These are phyloP conservation scores for Cruciata laevipes DNA, from an alignment of 257 asterid species.

Conservation along the genomic window DNA sequence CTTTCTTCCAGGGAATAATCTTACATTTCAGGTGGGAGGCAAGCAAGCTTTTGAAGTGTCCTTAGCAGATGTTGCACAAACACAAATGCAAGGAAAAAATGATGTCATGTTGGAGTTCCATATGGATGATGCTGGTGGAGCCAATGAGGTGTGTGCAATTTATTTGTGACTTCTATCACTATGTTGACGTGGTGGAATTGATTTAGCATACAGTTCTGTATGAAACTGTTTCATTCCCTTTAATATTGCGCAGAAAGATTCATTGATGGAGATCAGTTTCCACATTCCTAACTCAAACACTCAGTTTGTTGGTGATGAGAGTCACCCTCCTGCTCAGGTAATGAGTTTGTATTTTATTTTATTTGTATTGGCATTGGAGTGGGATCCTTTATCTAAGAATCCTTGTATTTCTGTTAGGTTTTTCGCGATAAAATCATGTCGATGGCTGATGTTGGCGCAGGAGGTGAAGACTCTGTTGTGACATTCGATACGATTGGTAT, in stretches of 20 bases:
- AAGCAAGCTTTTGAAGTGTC: slow-evolving; percentile 95
- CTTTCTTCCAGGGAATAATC: slow-evolving; percentile 56
- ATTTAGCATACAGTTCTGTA: background rate
- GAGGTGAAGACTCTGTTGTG: slow-evolving; percentile 93
- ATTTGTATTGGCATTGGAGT: background rate
- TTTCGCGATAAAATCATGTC: slow-evolving; percentile 78
- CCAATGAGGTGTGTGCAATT: slow-evolving; percentile 61
- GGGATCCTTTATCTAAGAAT: background rate
- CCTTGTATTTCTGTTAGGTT: slow-evolving; percentile 37
- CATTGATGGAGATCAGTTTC: slow-evolving; percentile 93
- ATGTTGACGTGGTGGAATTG: background rate
- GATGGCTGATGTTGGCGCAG: slow-evolving; percentile 93
- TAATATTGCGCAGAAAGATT: slow-evolving; percentile 65
- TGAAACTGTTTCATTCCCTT: background rate
- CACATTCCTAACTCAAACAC: slow-evolving; percentile 90
- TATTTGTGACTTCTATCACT: slow-evolving; percentile 2
- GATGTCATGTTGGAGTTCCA: slow-evolving; percentile 94
- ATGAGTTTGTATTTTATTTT: background rate
- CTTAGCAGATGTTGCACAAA: slow-evolving; percentile 92
- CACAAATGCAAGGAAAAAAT: slow-evolving; percentile 95
- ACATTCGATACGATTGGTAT: slow-evolving; percentile 86
- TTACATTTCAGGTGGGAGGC: slow-evolving; percentile 68
- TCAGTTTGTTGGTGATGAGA: slow-evolving; percentile 91
- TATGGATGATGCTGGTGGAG: slow-evolving; percentile 95
- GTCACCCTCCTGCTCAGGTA: slow-evolving; percentile 83